Evolutionary conservation across 2,329 filamentous ascomycete species (phyloP), one percentile per base, ranked within the genome.

Genomic region (Tolypocladium tundrense): DNA sequence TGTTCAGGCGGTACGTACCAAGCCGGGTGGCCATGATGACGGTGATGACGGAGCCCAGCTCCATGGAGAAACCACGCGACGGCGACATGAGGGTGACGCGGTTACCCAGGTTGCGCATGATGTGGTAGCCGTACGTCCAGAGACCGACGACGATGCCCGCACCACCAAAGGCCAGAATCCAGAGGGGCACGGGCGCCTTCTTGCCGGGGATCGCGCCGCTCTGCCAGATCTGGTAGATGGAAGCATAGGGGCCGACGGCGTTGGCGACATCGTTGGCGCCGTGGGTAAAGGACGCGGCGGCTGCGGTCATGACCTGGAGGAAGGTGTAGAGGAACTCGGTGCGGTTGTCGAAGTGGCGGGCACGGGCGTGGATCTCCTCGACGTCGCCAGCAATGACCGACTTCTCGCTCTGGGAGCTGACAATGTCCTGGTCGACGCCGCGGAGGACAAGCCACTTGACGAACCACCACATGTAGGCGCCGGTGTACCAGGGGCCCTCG

Each of bases 201-300:
- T 67, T 72, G 1, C 43, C 37, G 7, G 72, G 68, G 1, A 83
- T 67, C 0, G 64, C 66, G 2, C 79, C 81, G 0, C 73, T 76
- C 39, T 72, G 64, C 81, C 83, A 88, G 61, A 85, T 80, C 60
- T 81, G 73, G 71, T 77, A 88, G 64, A 87, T 82, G 56, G 82
- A 80, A 2, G 85, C 81, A 66, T 82, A 86, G 1, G 84, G 85
- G 0, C 83, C 84, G 57, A 85, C 78, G 35, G 84, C 82, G 66
- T 80, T 87, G 64, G 81, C 75, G 24, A 88, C 81, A 60, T 88
- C 85, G 68, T 88, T 88, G 63, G 84, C 83, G 31, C 85, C 85
- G 71, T 88, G 84, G 2, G 81, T 80, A 61, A 87, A 86, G 4
- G 83, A 85, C 16, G 83, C 81, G 39, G 83, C 82, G 62, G 80